Evolutionary conservation across 306 rosid species (phyloP).

Genomic region (Sicyos edulis): DNA sequence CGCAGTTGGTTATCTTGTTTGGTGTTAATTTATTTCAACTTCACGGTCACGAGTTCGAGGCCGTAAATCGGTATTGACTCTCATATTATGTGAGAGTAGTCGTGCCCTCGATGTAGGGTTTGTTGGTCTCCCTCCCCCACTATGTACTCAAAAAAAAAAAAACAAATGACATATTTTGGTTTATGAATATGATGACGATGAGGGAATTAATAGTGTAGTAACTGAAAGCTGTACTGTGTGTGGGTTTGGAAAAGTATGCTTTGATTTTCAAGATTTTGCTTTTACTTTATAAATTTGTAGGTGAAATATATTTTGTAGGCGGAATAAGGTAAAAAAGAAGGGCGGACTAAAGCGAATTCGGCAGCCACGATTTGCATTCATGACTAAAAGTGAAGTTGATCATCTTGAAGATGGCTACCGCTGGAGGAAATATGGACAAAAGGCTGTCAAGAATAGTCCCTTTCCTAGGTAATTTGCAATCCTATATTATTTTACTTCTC

Average conservation of each 20-base stretch:
- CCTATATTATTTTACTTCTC: constrained; percentile 11
- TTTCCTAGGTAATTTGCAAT: constrained; percentile 61
- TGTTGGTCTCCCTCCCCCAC: too few species aligned
- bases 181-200: not conserved
- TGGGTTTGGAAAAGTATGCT: too few species aligned
- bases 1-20: too few species aligned
- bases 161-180: too few species aligned
- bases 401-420: constrained; percentile 97
- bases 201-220: not conserved
- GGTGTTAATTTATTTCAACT: too few species aligned
- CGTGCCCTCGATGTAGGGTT: too few species aligned
- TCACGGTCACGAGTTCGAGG: too few species aligned
- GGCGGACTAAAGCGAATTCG: constrained; percentile 72
- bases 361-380: constrained; percentile 84
- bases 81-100: too few species aligned
- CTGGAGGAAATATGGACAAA: constrained; percentile 98
- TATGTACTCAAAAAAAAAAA: too few species aligned
- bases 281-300: constrained; percentile 33
- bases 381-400: constrained; percentile 96
- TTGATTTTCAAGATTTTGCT: constrained; percentile 26
- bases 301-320: constrained; percentile 50
- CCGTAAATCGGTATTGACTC: too few species aligned
- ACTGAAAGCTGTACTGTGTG: too few species aligned
- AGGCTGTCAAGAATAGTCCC: constrained; percentile 93
- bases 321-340: constrained; percentile 55